Evolutionary conservation across 2,329 filamentous ascomycete species (phyloP).

Genomic region (Cephalotrichum gorgonifer): DNA sequence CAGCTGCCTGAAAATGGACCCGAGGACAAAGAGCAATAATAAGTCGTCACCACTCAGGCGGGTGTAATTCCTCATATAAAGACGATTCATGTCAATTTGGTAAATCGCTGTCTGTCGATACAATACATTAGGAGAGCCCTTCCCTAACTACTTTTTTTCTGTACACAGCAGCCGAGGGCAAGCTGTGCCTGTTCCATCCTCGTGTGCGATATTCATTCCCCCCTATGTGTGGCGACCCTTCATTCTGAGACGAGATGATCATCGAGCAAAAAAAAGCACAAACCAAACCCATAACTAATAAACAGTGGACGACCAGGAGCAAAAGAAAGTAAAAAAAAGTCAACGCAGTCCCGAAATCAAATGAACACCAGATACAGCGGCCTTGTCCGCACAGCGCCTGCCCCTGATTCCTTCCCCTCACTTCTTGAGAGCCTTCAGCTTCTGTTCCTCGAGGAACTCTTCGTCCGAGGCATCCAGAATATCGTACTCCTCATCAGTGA

Average conservation of each 20-base stretch:
- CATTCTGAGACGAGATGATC: background rate
- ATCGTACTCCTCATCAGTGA: slow-evolving; percentile 98
- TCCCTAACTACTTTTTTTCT: background rate
- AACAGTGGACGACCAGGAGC: background rate
- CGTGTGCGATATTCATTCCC: background rate
- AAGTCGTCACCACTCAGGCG: background rate
- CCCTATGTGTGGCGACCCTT: background rate
- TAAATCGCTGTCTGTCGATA: background rate
- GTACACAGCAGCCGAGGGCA: background rate
- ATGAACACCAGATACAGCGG: background rate
- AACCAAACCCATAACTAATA: background rate
- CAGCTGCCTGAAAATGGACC: background rate
- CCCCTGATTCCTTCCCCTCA: slow-evolving; percentile 8
- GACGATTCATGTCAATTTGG: background rate
- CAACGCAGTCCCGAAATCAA: background rate
- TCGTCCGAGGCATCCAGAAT: slow-evolving; percentile 92
- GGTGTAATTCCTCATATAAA: background rate
- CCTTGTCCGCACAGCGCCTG: background rate
- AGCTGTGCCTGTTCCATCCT: background rate
- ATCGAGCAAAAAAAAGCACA: background rate
- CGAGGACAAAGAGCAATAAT: background rate
- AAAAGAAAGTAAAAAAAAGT: background rate
- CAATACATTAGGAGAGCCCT: background rate
- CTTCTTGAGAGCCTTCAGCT: slow-evolving; percentile 27
- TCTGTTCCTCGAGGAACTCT: slow-evolving; percentile 56